Base-by-base conservation (phyloP, 1,284 basidiomycete species). In the Ustilago hordei region DNA sequence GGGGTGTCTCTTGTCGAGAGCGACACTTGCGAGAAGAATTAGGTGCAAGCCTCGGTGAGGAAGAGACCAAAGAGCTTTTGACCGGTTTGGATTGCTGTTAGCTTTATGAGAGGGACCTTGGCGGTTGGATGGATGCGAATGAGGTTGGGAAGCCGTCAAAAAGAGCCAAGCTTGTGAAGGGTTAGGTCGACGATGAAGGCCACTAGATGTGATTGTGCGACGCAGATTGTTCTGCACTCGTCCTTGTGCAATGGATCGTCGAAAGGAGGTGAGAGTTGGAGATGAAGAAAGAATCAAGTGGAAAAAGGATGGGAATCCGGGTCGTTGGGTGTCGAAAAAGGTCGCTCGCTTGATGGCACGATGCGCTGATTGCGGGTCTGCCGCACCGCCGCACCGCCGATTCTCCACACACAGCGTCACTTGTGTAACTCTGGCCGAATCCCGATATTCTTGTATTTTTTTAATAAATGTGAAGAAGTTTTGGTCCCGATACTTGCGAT, bases 381-480 rank as follows among this genome's bases (percentile, higher is more conserved):
- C n/a, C n/a, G n/a, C n/a, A n/a, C n/a, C 55, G 61, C 55, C 61
- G 32, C 38, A 34, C 38, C 8, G 15, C 31, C 31, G 9, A 34
- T 31, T 64, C 61, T 64, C 61, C 55, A 64, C 61, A 64, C 61
- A 28, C 23, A 28, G 23, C 23, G 23, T 28, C 23, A 28, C 23
- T 28, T 28, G 23, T 28, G 23, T 28, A n/a, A 19, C n/a, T 19
- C 19, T 36, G 6, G n/a, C 60, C 60, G 60, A 55, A 45, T 62
- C 43, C 60, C 60, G 60, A 47, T 60, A 43, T 60, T 19, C 23
- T 28, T 8, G 38, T 57, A 31, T 32, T 34, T 45, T n/a, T 45
- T 19, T 19, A 19, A 1, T 19, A 19, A 19, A 1, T 1, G 19
- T 19, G 19, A 1, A 19, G 19, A 19, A 19, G 19, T 19, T 19